A percentile compares a stretch with the other conserved stretches of the same genome.
Conservation (phyloP, 257 asterid species). For the Jaltomata sinuosa region DNA sequence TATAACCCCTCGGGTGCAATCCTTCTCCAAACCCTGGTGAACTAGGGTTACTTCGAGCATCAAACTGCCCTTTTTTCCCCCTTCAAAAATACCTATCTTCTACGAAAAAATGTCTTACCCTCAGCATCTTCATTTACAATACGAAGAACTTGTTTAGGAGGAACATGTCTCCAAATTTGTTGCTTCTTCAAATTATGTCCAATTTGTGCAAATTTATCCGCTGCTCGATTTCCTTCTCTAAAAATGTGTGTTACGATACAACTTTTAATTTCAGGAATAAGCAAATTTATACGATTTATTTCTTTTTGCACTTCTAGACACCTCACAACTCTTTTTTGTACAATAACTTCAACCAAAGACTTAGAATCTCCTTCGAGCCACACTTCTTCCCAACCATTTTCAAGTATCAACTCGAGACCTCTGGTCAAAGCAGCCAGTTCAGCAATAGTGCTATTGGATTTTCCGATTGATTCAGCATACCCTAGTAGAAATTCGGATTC, state of each 20-base stretch:
- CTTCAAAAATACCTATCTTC: too few relatives aligned
- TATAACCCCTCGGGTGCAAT: too few relatives aligned
- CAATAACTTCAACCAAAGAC: slow-evolving; percentile 40
- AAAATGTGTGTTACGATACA: slow-evolving; percentile 47
- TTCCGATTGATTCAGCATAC: slow-evolving; percentile 55
- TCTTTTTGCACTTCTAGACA: slow-evolving; percentile 39
- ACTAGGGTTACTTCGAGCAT: background rate
- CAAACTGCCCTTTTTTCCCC: too few relatives aligned
- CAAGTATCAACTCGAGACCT: slow-evolving; percentile 61
- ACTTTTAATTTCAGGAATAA: slow-evolving; percentile 36
- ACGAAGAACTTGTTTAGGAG: slow-evolving; percentile 36
- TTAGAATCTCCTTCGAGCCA: slow-evolving; percentile 82
- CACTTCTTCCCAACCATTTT: slow-evolving; percentile 53
- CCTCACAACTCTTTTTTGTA: slow-evolving; percentile 16
- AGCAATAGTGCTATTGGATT: slow-evolving; percentile 50
- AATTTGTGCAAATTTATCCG: slow-evolving; percentile 63
- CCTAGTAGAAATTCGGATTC: slow-evolving; percentile 60
- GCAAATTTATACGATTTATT: slow-evolving; percentile 25
- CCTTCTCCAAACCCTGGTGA: too few relatives aligned
- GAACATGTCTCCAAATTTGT: slow-evolving; percentile 43
- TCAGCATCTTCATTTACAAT: slow-evolving; percentile 54
- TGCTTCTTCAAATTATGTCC: slow-evolving; percentile 53
- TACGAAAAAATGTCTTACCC: slow-evolving; percentile 40
- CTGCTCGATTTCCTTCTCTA: slow-evolving; percentile 69
- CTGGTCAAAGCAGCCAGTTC: slow-evolving; percentile 52